Evolutionary conservation across 306 rosid genomes (phyloP).

Genomic region (Quercus gilva): DNA sequence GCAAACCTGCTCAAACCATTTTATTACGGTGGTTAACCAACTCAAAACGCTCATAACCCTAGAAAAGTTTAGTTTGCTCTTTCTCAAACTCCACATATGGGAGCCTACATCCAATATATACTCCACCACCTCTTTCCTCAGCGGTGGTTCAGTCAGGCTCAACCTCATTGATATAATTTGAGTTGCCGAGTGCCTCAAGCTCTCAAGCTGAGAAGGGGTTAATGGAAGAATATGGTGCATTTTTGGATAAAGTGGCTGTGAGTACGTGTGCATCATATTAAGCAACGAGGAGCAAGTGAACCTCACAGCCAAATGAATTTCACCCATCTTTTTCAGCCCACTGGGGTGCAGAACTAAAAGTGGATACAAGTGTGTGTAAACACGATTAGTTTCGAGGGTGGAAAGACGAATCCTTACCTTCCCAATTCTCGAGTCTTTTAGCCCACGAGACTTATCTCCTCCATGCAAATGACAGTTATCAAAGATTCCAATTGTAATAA

Average conservation of each 20-base stretch:
- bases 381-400: slow-evolving; percentile 6
- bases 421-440: slow-evolving; percentile 10
- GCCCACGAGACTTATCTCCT: neutral
- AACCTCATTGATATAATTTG: neutral
- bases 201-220: neutral
- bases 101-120: slow-evolving; percentile 31
- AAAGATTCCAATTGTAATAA: slow-evolving; percentile 19
- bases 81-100: slow-evolving; percentile 34
- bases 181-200: slow-evolving; percentile 11
- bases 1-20: slow-evolving; percentile 15
- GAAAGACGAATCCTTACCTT: slow-evolving; percentile 25
- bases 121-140: slow-evolving; percentile 18
- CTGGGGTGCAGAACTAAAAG: slow-evolving; percentile 4
- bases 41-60: slow-evolving; percentile 26
- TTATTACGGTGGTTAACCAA: neutral
- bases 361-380: slow-evolving; percentile 22
- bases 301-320: slow-evolving; percentile 30
- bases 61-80: slow-evolving; percentile 29
- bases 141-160: slow-evolving; percentile 22
- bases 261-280: neutral
- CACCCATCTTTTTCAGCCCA: slow-evolving; percentile 30
- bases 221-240: slow-evolving; percentile 21
- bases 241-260: slow-evolving; percentile 8
- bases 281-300: slow-evolving; percentile 10
- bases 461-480: slow-evolving; percentile 11